Percentiles rank a stretch among this genome's conserved stretches.
These are phyloP conservation scores for Auricularia cornea DNA, from an alignment of 768 basidiomycete species.

Conservation along the genomic window DNA sequence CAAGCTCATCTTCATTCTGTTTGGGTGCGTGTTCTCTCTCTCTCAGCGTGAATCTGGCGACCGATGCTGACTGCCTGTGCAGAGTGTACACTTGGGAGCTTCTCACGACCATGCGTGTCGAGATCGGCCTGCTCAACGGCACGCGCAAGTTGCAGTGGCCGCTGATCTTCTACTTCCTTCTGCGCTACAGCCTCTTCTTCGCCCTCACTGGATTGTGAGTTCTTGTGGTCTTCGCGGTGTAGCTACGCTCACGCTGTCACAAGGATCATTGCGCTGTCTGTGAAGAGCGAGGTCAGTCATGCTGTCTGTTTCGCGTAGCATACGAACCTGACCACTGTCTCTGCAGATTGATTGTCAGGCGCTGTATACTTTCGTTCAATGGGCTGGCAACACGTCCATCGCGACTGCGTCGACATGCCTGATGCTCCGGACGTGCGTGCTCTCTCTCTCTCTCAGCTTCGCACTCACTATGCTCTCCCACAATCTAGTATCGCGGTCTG, in stretches of 20 bases:
- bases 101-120: conserved; percentile 51
- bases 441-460: neutral
- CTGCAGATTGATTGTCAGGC: conserved; percentile 56
- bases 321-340: neutral
- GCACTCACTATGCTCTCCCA: conserved; percentile 2
- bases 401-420: conserved; percentile 67
- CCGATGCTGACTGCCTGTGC: conserved; percentile 5
- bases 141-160: conserved; percentile 59
- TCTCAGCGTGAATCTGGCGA: neutral
- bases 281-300: conserved; percentile 37
- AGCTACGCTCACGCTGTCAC: too few species aligned
- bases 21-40: conserved; percentile 45
- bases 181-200: conserved; percentile 56
- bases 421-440: conserved; percentile 53
- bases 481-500: conserved; percentile 57
- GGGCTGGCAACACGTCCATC: conserved; percentile 57
- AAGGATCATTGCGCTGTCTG: conserved; percentile 53
- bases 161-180: conserved; percentile 64
- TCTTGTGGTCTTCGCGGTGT: neutral
- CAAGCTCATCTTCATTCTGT: conserved; percentile 50
- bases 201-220: conserved; percentile 64
- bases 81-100: conserved; percentile 51
- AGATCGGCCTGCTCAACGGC: conserved; percentile 52
- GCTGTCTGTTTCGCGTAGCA: neutral
- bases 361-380: conserved; percentile 60